Evolutionary conservation across 129 eudicot species (phyloP).

Genomic region (Artemisia annua): DNA sequence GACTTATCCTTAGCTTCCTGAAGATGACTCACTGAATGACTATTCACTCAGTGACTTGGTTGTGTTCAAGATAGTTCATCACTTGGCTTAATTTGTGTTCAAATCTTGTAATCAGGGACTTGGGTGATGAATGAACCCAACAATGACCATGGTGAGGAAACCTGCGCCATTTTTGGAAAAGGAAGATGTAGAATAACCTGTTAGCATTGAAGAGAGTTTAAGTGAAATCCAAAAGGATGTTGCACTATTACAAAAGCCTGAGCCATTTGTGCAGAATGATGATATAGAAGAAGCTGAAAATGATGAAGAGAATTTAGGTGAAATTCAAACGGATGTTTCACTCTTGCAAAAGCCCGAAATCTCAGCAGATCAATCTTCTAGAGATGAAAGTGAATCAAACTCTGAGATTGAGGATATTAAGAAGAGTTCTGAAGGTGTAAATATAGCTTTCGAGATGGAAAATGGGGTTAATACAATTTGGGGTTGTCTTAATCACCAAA

Average conservation of each 20-base stretch:
- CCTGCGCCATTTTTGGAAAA: constrained; percentile 42
- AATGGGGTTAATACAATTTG: too few species aligned
- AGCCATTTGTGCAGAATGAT: not conserved
- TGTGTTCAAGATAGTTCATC: too few species aligned
- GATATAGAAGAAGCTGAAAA: not conserved
- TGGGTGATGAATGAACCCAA: too few species aligned
- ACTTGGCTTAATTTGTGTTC: too few species aligned
- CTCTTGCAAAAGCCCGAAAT: constrained; percentile 39
- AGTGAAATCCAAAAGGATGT: constrained; percentile 12
- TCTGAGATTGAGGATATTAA: constrained; percentile 24
- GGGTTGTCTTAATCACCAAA: too few species aligned
- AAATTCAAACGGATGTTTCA: constrained; percentile 12
- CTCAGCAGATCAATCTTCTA: constrained; percentile 17
- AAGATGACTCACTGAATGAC: too few species aligned
- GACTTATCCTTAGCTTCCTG: too few species aligned
- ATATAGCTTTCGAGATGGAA: too few species aligned
- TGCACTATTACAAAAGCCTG: too few species aligned
- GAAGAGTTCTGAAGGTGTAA: constrained; percentile 23
- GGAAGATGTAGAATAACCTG: constrained; percentile 27
- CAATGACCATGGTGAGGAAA: constrained; percentile 69
- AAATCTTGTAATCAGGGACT: too few species aligned
- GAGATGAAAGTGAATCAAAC: constrained; percentile 13
- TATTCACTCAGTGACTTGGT: too few species aligned
- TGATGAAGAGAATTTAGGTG: constrained; percentile 17
- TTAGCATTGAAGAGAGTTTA: constrained; percentile 17